Percentiles rank a stretch among this genome's conserved stretches.
phyloP scores from a whole-genome alignment of 2,329 filamentous ascomycete genomes.

The Verticillium albo-atrum region DNA sequence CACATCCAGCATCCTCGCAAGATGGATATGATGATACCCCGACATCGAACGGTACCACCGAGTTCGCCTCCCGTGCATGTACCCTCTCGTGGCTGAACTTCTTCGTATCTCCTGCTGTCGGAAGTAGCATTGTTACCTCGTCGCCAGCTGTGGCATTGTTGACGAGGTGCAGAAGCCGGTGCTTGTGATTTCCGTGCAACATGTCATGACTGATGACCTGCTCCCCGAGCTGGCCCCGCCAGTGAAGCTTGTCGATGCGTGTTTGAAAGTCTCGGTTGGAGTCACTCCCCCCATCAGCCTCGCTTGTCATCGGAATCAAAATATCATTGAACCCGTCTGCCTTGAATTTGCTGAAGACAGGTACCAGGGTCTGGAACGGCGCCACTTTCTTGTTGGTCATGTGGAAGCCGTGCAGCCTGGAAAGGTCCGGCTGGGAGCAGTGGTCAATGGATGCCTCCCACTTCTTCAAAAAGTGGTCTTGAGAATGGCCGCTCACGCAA shows the following conservation, averaged over 20 bases:
- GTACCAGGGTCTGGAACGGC: conserved; percentile 60
- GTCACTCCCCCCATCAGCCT: conserved; percentile 40
- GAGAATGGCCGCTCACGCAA: conserved; percentile 61
- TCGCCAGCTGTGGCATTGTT: conserved; percentile 51
- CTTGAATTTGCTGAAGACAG: conserved; percentile 73
- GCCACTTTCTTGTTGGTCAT: conserved; percentile 58
- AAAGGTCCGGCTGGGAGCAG: conserved; percentile 74
- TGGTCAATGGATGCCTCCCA: conserved; percentile 63
- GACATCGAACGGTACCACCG: conserved; percentile 48
- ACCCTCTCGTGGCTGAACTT: conserved; percentile 54
- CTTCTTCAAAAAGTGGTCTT: conserved; percentile 60
- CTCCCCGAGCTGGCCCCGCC: conserved; percentile 67
- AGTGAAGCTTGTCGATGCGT: conserved; percentile 65
- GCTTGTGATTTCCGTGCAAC: conserved; percentile 63
- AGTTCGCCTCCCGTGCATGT: conserved; percentile 47
- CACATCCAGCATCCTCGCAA: conserved; percentile 48
- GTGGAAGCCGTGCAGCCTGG: conserved; percentile 69
- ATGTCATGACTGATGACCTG: conserved; percentile 42
- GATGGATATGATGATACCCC: conserved; percentile 54
- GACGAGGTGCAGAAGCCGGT: conserved; percentile 67
- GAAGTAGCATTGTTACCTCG: conserved; percentile 52
- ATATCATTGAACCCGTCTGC: conserved; percentile 72
- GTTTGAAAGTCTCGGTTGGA: conserved; percentile 45
- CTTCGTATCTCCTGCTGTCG: conserved; percentile 16
- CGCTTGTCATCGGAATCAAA: conserved; percentile 58